Conservation (phyloP, 2,329 filamentous ascomycete genomes). For the Trichoderma asperellum region DNA sequence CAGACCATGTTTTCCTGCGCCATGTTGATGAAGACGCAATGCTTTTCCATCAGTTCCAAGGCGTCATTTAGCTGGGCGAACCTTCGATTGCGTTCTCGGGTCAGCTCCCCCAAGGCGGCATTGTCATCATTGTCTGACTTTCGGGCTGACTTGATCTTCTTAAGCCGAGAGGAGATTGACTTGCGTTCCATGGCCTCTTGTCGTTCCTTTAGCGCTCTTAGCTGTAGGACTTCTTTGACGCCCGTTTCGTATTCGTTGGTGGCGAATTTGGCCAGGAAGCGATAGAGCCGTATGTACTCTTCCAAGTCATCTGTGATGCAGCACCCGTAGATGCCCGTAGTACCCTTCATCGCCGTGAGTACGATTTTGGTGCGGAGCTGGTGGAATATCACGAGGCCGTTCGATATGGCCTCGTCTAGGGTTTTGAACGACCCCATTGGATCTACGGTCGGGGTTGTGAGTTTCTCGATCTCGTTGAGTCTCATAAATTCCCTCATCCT, state of each 20-base stretch:
- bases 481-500: not conserved
- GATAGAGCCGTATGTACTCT: not conserved
- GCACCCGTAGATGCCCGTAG: not conserved
- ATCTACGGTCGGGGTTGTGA: not conserved
- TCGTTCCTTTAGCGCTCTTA: not conserved
- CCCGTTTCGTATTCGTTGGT: not conserved
- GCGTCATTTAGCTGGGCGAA: not conserved
- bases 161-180: not conserved
- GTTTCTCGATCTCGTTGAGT: slow-evolving; percentile 7
- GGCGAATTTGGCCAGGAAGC: not conserved
- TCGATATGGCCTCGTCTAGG: not conserved
- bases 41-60: slow-evolving; percentile 7
- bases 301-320: not conserved
- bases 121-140: not conserved
- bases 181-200: not conserved
- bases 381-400: not conserved
- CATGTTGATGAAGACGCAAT: slow-evolving; percentile 1
- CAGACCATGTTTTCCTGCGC: not conserved
- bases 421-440: not conserved
- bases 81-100: not conserved
- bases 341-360: not conserved
- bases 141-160: not conserved
- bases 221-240: not conserved
- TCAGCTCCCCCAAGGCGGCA: not conserved
- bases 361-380: not conserved